Evolutionary conservation across 2,329 filamentous ascomycete species (phyloP), one percentile per base, ranked within the genome.

Genomic region (Ilyonectria destructans): DNA sequence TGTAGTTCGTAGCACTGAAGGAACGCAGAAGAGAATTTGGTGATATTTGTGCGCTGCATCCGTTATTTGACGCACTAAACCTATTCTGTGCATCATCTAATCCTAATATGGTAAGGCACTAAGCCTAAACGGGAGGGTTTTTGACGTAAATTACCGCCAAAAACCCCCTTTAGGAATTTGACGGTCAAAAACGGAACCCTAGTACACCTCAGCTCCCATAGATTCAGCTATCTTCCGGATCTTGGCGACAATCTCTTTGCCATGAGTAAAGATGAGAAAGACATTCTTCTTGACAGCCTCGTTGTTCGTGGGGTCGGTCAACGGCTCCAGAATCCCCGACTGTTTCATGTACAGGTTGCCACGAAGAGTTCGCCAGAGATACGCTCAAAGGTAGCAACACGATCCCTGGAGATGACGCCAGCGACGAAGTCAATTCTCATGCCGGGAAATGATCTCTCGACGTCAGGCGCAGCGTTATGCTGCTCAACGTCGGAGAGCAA

Each of bases 331-430:
- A 70, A 99, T 99, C 86, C 99, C 96, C 45, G 96, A 96, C 86
- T 99, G 97, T 84, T 99, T 99, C 96, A 99, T 99, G 88, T 98
- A 99, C 71, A 99, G 86, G 82, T 99, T 99, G 77, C 96, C 96
- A 81, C 96, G 94, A 48, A 99, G 90, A 0, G 97, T 98, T 77
- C 96, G 91, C 96, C 96, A 99, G 58, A 99, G 87, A 99, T 99
- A 67, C 96, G 92, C 85, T 99, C 97, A 79, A 99, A 99, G 29
- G 96, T 93, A 15, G 92, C 95, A 68, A 99, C 96, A 58, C 96
- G 91, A 79, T 98, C 96, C 62, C 96, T 91, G 43, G 93, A 90
- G 76, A 99, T 98, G 75, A 98, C 96, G 82, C 96, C 96, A 62
- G 96, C 93, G 60, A 99, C 96, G 77, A 99, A 99, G 10, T 96